Evolutionary conservation across 768 basidiomycete genomes (phyloP), one percentile per base, ranked within the genome.

Genomic region (Amylocystis lapponica): DNA sequence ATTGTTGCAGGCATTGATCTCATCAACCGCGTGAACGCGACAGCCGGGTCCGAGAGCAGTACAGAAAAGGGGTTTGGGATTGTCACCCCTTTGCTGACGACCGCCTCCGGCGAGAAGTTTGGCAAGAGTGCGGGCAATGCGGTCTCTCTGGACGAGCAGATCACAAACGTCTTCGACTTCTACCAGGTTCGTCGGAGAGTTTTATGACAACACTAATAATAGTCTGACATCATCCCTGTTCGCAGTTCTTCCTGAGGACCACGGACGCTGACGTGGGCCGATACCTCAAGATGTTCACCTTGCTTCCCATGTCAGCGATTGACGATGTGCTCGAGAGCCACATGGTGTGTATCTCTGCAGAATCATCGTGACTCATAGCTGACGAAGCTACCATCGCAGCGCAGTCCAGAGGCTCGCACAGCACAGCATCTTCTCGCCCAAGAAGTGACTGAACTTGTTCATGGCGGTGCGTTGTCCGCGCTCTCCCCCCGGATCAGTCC

Each of bases 91-190:
- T 69, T 99, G 20, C 71, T 99, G 30, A 94, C 92, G 10, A 94
- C 90, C 1, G 72, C 87, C 1, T 74, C 75, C 1, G 96, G 96
- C 1, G 86, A 89, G 57, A 99, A 99, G 68, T 95, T 98, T 62
- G 96, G 95, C 6, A 99, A 99, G 71, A 93, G 88, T 53, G 86
- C 89, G 0, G 94, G 95, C 3, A 98, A 97, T 55, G 95, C 95
- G 2, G 67, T 99, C 1, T 97, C 95, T 88, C 67, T 99, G 27
- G 82, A 96, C 59, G 67, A 76, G 21, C 56, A 65, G 11, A 61
- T 87, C 57, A 98, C 95, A 3, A 88, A 86, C 50, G 74, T 86
- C 16, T 88, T 88, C 52, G 94, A 97, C 50, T 92, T 99, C 56
- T 98, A 97, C 57, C 96, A 99, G 71, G 95, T 86, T 44, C 21